These are phyloP conservation scores for Ganoderma meredithae DNA, from an alignment of 1,284 basidiomycete species.

Conservation along the genomic window DNA sequence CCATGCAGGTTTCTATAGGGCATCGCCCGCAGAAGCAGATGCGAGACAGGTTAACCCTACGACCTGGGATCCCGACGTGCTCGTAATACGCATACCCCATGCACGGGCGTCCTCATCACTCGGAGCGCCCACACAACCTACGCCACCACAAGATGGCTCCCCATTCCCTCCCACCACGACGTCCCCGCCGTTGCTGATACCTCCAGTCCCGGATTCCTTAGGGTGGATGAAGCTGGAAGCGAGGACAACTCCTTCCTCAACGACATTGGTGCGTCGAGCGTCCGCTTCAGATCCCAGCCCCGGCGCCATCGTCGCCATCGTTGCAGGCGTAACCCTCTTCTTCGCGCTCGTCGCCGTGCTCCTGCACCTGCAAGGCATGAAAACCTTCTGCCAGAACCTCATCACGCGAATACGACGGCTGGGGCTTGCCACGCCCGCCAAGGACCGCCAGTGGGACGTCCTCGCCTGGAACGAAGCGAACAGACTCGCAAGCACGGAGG, in stretches of 20 bases:
- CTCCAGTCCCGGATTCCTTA: background rate
- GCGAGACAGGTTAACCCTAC: background rate
- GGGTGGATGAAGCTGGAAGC: background rate
- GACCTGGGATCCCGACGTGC: background rate
- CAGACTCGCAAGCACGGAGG: background rate
- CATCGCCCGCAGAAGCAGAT: background rate
- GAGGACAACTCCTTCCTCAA: background rate
- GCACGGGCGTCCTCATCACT: conserved; percentile 1
- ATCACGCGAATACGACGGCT: background rate
- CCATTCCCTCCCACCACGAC: background rate
- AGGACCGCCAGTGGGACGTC: conserved; percentile 10
- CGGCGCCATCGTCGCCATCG: background rate
- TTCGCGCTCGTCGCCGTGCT: conserved; percentile 2
- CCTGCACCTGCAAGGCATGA: background rate
- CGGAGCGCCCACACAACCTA: background rate
- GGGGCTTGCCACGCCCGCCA: conserved; percentile 3
- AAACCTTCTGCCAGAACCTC: background rate
- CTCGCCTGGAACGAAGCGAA: conserved; percentile 2
- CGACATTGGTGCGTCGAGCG: background rate
- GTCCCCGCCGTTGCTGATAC: background rate
- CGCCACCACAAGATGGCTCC: conserved; percentile 9
- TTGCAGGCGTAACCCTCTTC: background rate
- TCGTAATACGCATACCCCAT: background rate
- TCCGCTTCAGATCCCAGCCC: conserved; percentile 1
- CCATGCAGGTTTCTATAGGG: background rate